Evolutionary conservation across 441 rosid genomes (phyloP), one percentile per base, ranked within the genome.

Genomic region (Erodium texanum): DNA sequence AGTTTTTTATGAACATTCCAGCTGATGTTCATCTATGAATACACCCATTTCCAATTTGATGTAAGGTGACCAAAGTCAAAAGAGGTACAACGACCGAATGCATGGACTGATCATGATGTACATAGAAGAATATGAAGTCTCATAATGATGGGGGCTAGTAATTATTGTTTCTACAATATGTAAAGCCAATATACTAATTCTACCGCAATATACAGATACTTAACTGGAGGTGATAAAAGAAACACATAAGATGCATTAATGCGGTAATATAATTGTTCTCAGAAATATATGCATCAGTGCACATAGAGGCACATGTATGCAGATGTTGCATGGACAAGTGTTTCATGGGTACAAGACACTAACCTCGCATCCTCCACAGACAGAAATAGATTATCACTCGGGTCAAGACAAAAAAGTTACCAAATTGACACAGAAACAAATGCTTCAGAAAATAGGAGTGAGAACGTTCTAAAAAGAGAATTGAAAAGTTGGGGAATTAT

Each of bases 311-410:
- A 14, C 9, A 19, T 62, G 18, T 14, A 24, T 62, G 65, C 65
- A 15, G 5, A 24, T 62, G n/a, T 23, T 62, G 7, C 18, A 24
- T 24, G 36, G 62, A 12, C 36, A 24, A 6, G 14, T 12, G 15
- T 62, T 59, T 59, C 64, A 59, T 59, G 64, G 32, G 32, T 10
- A 12, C 64, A 59, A 22, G 64, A 56, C n/a, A 56, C n/a, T 22
- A 19, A 58, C 36, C 36, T 32, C 36, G 36, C 36, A 32, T 19
- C 62, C 19, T 48, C 18, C 19, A 58, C 15, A 58, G 7, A 58
- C 63, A 18, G 16, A 23, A 62, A 22, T 14, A 4, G 16, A 56
- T 56, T 20, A 19, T 20, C 19, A 50, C 19, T 50, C 1, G 16
- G 15, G 58, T n/a, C n/a, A 20, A 20, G 22, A 8, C 4, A 10